phyloP scores from a whole-genome alignment of 371 early-diverging fungal genomes.

The Mucor racemosus region DNA sequence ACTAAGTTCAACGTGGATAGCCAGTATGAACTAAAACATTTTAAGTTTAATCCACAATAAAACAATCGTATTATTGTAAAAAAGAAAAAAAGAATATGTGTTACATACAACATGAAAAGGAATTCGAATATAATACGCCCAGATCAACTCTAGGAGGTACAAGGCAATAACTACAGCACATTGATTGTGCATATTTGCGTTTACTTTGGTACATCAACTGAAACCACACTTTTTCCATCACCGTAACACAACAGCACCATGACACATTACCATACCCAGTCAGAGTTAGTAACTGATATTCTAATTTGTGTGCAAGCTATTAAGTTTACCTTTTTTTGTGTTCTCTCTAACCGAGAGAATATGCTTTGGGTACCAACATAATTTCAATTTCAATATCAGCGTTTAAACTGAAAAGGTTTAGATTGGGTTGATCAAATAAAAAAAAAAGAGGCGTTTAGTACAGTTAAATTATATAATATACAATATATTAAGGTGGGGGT shows the following conservation, averaged over 20 bases:
- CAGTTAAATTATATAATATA: background rate
- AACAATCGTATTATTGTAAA: background rate
- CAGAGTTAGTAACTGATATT: background rate
- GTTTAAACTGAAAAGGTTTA: constrained; percentile 1
- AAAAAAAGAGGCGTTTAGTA: background rate
- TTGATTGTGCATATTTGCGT: background rate
- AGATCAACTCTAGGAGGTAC: background rate
- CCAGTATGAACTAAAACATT: background rate
- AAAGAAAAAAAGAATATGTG: background rate
- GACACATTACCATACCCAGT: background rate
- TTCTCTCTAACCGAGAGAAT: background rate
- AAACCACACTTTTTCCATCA: constrained; percentile 1
- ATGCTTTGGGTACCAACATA: background rate
- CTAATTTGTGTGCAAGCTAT: constrained; percentile 4
- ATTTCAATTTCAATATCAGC: background rate
- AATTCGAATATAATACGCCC: background rate
- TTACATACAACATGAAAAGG: background rate
- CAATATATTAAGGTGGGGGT: background rate
- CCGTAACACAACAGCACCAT: constrained; percentile 1
- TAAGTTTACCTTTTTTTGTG: constrained; percentile 2
- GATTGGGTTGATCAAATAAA: background rate
- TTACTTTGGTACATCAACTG: background rate
- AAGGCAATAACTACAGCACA: background rate
- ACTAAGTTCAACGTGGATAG: background rate
- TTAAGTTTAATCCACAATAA: background rate